A percentile compares a stretch with the other conserved stretches of the same genome.
Evolutionary conservation across 768 basidiomycete genomes (phyloP).

Genomic region (Phlegmacium glaucopus): DNA sequence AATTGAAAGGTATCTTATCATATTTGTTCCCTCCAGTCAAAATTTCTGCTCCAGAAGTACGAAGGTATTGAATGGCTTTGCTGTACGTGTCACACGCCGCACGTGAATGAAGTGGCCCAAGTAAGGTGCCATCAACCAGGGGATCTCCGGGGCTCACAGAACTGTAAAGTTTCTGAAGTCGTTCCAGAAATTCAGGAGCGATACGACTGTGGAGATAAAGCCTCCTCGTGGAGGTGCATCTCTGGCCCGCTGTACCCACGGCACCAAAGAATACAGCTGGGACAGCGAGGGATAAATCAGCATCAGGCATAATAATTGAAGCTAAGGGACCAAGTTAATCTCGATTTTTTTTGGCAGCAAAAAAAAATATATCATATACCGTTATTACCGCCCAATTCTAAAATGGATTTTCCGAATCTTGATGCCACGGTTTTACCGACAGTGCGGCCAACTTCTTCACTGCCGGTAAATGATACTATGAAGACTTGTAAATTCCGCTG

Average conservation of each 20-base stretch:
- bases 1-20: slow-evolving; percentile 42
- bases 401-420: slow-evolving; percentile 84
- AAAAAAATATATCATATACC: slow-evolving; percentile 47
- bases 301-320: slow-evolving; percentile 90
- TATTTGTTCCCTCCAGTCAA: slow-evolving; percentile 68
- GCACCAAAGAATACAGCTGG: slow-evolving; percentile 93
- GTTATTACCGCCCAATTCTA: slow-evolving; percentile 96
- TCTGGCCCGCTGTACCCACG: slow-evolving; percentile 71
- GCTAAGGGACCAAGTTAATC: slow-evolving; percentile 45
- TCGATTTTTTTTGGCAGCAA: slow-evolving; percentile 3
- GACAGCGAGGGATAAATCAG: slow-evolving; percentile 85
- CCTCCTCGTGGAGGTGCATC: slow-evolving; percentile 91
- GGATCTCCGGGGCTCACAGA: slow-evolving; percentile 84
- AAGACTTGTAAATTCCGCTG: slow-evolving; percentile 7
- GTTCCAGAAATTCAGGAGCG: slow-evolving; percentile 70
- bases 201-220: slow-evolving; percentile 85
- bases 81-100: slow-evolving; percentile 66
- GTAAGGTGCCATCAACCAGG: slow-evolving; percentile 63
- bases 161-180: slow-evolving; percentile 70
- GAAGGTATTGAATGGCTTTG: slow-evolving; percentile 57
- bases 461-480: slow-evolving; percentile 92
- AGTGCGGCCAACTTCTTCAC: slow-evolving; percentile 79
- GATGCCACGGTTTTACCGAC: slow-evolving; percentile 88
- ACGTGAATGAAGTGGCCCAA: slow-evolving; percentile 84
- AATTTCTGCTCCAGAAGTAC: slow-evolving; percentile 68